phyloP scores from a whole-genome alignment of 2,329 filamentous ascomycete genomes.

The Penicillium nordicum region DNA sequence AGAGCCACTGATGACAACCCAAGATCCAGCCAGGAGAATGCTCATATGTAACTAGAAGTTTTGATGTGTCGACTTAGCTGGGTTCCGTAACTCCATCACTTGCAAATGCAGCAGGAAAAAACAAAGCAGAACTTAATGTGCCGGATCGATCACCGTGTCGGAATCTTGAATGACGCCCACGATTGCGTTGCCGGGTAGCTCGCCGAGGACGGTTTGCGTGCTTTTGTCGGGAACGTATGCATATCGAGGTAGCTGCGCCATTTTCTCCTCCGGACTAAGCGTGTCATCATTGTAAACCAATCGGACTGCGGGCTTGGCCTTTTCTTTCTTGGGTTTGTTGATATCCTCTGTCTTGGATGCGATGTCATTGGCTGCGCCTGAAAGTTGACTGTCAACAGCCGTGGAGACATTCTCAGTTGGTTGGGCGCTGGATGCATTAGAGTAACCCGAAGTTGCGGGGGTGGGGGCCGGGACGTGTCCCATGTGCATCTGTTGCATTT shows the following conservation, averaged over 20 bases:
- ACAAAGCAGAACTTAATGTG: slow-evolving; percentile 24
- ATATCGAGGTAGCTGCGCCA: slow-evolving; percentile 75
- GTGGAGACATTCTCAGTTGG: slow-evolving; percentile 32
- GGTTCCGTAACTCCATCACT: slow-evolving; percentile 24
- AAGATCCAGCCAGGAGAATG: slow-evolving; percentile 20
- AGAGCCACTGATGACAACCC: slow-evolving; percentile 29
- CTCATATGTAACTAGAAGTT: slow-evolving; percentile 31
- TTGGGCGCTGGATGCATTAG: slow-evolving; percentile 30
- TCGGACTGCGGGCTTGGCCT: slow-evolving; percentile 56
- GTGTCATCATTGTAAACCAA: slow-evolving; percentile 81
- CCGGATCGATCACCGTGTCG: slow-evolving; percentile 34
- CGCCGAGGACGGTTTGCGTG: slow-evolving; percentile 36
- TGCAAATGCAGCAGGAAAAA: slow-evolving; percentile 4
- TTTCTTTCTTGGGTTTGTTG: slow-evolving; percentile 68
- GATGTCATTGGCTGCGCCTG: slow-evolving; percentile 45
- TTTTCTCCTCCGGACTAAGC: slow-evolving; percentile 82
- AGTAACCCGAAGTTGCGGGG: slow-evolving; percentile 23
- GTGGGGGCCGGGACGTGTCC: slow-evolving; percentile 38
- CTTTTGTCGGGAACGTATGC: slow-evolving; percentile 56
- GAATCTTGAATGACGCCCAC: slow-evolving; percentile 33
- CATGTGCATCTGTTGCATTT: slow-evolving; percentile 59
- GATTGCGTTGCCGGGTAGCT: slow-evolving; percentile 34
- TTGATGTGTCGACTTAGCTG: slow-evolving; percentile 40
- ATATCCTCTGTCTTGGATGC: slow-evolving; percentile 42
- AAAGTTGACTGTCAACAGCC: slow-evolving; percentile 53